Evolutionary conservation across 257 asterid species (phyloP), one percentile per base, ranked within the genome.

Genomic region (Nicotiana tabacum): DNA sequence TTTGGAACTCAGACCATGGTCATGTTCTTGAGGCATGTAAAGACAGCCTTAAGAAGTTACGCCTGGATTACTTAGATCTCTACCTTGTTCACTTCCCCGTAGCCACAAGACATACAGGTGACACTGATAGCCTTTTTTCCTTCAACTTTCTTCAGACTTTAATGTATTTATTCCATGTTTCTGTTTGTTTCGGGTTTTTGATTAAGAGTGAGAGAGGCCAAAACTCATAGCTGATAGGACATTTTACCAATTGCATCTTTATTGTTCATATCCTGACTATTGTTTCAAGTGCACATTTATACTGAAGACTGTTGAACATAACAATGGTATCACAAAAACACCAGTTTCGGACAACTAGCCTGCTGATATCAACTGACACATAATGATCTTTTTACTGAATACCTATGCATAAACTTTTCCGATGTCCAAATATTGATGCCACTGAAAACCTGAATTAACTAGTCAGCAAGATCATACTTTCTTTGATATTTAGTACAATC

Each of bases 1-100:
- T 92, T 10, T 92, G 96, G 96, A 92, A 89, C 81, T 92, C 96
- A 17, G 96, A 92, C 77, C 96, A 92, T 62, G 92, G 94, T 32
- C 92, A 92, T 84, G 96, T 90, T 37, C 77, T 86, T 30, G 94
- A 89, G 89, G 96, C 96, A 66, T 92, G 96, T 79, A 92, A 86
- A 77, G 91, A 92, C 82, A 92, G 96, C 84, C 83, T 92, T 15
- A 86, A 87, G 89, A 92, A 90, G 88, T 84, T 92, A 53, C 85
- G 83, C 33, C 84, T 92, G 9, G 94, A 89, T 74, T 92, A 92
- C 85, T 87, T 92, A 53, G 96, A 92, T 80, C 87, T 92, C 15
- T 92, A 92, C 89, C 92, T 92, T 37, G 86, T 90, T 83, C 96
- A 92, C 82, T 92, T 92, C 69, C 94, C 96, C 1, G 61, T 92